Percentiles rank a stretch among this genome's conserved stretches.
Evolutionary conservation across 345 rosid species (phyloP).

Genomic region (Eucalyptus erythrocorys): DNA sequence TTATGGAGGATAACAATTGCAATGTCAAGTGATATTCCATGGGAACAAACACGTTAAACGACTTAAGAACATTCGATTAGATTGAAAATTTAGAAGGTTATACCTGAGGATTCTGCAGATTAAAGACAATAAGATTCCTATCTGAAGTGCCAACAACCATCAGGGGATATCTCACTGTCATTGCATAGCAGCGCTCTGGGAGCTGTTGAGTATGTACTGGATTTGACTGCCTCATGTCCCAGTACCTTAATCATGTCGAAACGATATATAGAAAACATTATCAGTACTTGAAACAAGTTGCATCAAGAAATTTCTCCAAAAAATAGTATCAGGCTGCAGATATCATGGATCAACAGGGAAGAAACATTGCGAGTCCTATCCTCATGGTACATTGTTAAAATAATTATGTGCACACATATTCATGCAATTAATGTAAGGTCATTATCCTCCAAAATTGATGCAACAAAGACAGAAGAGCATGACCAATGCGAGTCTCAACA

Average conservation of each 20-base stretch:
- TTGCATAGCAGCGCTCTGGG: conserved; percentile 84
- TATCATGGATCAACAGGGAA: not conserved
- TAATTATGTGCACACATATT: not conserved
- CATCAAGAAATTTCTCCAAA: not conserved
- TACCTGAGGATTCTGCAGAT: conserved; percentile 94
- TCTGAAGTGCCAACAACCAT: conserved; percentile 99
- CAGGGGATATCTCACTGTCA: conserved; percentile 73
- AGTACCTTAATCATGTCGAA: conserved; percentile 41
- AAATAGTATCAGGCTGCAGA: not conserved
- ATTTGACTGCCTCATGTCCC: conserved; percentile 85
- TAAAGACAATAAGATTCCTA: conserved; percentile 72
- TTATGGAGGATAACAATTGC: not conserved
- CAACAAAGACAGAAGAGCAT: not conserved
- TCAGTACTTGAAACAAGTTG: not conserved
- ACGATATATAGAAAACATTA: not conserved
- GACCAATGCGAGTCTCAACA: not conserved
- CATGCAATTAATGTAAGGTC: not conserved
- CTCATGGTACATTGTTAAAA: not conserved
- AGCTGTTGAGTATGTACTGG: conserved; percentile 94
- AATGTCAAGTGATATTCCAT: not conserved
- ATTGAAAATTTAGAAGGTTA: not conserved
- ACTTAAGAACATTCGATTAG: not conserved
- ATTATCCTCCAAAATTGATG: not conserved
- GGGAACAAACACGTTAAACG: not conserved
- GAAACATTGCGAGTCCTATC: not conserved